Evolutionary conservation across 1,284 basidiomycete species (phyloP), one percentile per base, ranked within the genome.

Genomic region (Exsudoporus floridanus): DNA sequence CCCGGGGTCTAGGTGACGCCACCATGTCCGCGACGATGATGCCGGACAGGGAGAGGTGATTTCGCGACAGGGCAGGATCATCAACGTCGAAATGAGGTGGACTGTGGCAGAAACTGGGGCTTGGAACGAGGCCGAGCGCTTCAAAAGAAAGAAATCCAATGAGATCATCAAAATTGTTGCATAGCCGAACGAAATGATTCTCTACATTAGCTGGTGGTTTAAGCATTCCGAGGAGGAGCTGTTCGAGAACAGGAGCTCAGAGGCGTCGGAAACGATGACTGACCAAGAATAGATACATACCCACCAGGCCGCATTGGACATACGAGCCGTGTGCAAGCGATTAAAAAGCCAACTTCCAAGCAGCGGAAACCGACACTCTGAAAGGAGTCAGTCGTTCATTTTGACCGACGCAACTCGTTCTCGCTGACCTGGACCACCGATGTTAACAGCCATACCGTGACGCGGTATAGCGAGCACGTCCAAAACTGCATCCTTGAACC

Each of bases 271-370:
- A 23, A 52, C 31, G 27, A 12, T 6, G 8, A n/a, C 27, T 34
- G n/a, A 21, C 4, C 5, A 13, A 12, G 18, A 13, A 19, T 30
- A 13, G 9, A 19, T 14, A 64, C 70, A 41, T 42, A 71, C 70
- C 56, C 57, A 66, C 70, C 70, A 71, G 12, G 57, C 62, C 53
- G 70, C 65, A 16, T 70, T 64, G 4, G 67, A 25, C 23, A 69
- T 63, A 3, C 46, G 54, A 10, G 45, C 34, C 5, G 38, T 38
- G 19, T 70, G 65, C 0, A 53, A 46, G 6, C 45, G 50, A 47
- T 63, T 67, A 37, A 61, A 70, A 13, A 72, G 54, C 69, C 67
- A 71, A 10, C 70, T 67, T 13, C 63, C 65, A 9, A 70, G 55
- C 1, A 70, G 38, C 19, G 57, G 53, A 33, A 67, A 35, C 10